Base-by-base conservation (phyloP, 2,329 filamentous ascomycete genomes). In the Exophiala calicioides region DNA sequence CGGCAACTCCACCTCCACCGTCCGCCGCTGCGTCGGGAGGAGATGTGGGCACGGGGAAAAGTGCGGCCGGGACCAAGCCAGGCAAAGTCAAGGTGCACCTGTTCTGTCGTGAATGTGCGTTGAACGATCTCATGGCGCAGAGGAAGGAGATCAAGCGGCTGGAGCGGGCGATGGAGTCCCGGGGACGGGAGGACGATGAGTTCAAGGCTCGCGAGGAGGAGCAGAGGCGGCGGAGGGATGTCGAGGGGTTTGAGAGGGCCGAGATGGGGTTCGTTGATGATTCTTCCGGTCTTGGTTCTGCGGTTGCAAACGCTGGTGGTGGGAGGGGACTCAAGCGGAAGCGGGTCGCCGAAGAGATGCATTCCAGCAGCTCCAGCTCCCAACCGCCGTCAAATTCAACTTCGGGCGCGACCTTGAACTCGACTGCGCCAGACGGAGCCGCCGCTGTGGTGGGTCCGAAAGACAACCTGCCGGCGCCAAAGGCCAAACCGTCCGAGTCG, bases 91-190 rank as follows among this genome's bases (percentile, higher is more conserved):
- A 84, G 55, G 91, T 91, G 52, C 90, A 97, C 67, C 76, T 98
- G 10, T 97, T 97, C 72, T 98, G 91, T 67, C 84, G 89, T 58
- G 93, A 97, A 72, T 98, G 91, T 71, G 90, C 90, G 6, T 80
- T 97, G 42, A 84, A 76, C 58, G 95, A 97, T 61, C 82, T 98
- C n/a, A 76, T 97, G 1, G 80, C 89, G 1, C 91, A 98, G 68
- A 85, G 88, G 58, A 87, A 90, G 70, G 93, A 97, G 64, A 90
- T 95, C 55, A 93, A 90, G 65, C 81, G 93, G 0, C 64, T 87
- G 2, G 87, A 88, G 51, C 85, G 81, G 58, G 76, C 79, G 16
- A 75, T 79, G 15, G 82, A 84, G 55, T 72, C 77, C 21, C 78
- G 81, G 20, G 73, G 77, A 52, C 75, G 78, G 44, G 85, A 90